Percentiles rank a stretch among this genome's conserved stretches.
These are phyloP conservation scores for Diaporthe sp. DNA, from an alignment of 2,329 filamentous ascomycete species.

Conservation along the genomic window DNA sequence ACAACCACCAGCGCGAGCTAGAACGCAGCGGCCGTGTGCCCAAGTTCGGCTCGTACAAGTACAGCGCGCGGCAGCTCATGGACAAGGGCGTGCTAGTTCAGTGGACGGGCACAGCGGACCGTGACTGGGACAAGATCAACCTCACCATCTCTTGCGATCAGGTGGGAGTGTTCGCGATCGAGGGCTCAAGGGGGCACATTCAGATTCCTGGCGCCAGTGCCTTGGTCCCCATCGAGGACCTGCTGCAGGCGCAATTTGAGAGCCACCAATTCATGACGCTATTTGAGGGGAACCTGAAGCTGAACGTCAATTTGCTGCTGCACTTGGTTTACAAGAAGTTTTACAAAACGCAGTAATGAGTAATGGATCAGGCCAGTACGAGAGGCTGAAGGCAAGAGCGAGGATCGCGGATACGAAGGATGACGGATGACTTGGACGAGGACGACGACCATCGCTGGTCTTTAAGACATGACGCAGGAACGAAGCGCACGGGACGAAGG, in stretches of 20 bases:
- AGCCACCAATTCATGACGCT: slow-evolving; percentile 96
- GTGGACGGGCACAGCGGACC: slow-evolving; percentile 87
- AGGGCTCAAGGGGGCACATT: slow-evolving; percentile 91
- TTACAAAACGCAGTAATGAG: slow-evolving; percentile 76
- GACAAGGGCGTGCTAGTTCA: slow-evolving; percentile 95
- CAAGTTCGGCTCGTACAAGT: slow-evolving; percentile 98
- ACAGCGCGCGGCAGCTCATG: slow-evolving; percentile 87
- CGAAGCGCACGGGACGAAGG: slow-evolving; percentile 11
- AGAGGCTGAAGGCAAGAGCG: neutral
- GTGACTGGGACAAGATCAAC: slow-evolving; percentile 92
- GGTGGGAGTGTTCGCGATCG: slow-evolving; percentile 92
- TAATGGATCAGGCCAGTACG: neutral
- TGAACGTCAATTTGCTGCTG: slow-evolving; percentile 97
- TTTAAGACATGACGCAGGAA: slow-evolving; percentile 31
- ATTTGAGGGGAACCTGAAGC: slow-evolving; percentile 85
- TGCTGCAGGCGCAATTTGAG: slow-evolving; percentile 97
- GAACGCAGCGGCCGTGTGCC: slow-evolving; percentile 92
- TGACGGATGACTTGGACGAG: slow-evolving; percentile 23
- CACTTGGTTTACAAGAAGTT: slow-evolving; percentile 99
- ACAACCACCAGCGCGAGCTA: slow-evolving; percentile 97
- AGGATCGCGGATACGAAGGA: slow-evolving; percentile 1
- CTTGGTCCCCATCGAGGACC: slow-evolving; percentile 88
- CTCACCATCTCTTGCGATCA: slow-evolving; percentile 94
- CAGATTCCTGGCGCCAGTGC: slow-evolving; percentile 96
- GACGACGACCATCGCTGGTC: slow-evolving; percentile 13